Conservation (phyloP, 2,329 filamentous ascomycete genomes). For the Dactylonectria estremocensis region DNA sequence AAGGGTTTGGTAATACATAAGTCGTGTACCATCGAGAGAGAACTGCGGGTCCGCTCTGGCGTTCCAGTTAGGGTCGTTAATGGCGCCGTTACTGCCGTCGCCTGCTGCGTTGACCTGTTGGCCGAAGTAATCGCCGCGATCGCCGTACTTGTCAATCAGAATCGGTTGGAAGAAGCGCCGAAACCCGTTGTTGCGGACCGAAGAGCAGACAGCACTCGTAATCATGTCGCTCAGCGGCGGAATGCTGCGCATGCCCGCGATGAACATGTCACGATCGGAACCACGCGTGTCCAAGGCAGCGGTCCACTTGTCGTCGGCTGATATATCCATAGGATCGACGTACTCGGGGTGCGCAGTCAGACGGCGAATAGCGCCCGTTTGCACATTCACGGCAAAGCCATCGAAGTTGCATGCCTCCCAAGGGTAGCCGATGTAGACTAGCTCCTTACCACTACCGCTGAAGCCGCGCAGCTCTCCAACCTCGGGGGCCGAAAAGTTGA, state of each 20-base stretch:
- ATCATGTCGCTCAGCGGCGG: constrained; percentile 59
- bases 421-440: constrained; percentile 58
- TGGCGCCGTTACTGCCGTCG: constrained; percentile 51
- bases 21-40: constrained; percentile 58
- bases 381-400: constrained; percentile 58
- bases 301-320: constrained; percentile 59
- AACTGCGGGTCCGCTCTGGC: constrained; percentile 61
- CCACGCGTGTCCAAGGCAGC: constrained; percentile 62
- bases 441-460: constrained; percentile 57
- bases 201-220: constrained; percentile 51
- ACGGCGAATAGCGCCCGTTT: constrained; percentile 58
- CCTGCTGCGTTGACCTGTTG: constrained; percentile 60
- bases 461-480: constrained; percentile 64
- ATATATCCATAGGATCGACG: constrained; percentile 59
- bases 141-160: constrained; percentile 60
- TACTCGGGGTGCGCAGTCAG: constrained; percentile 63
- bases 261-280: constrained; percentile 58
- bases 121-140: constrained; percentile 61
- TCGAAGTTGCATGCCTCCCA: constrained; percentile 62
- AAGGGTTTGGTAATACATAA: constrained; percentile 58
- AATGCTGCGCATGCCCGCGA: constrained; percentile 57
- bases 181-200: constrained; percentile 61
- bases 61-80: constrained; percentile 66
- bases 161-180: constrained; percentile 63
- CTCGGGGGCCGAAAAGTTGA: constrained; percentile 47